phyloP scores from a whole-genome alignment of 1,139 yeast genomes.

The Geotrichum australiense region DNA sequence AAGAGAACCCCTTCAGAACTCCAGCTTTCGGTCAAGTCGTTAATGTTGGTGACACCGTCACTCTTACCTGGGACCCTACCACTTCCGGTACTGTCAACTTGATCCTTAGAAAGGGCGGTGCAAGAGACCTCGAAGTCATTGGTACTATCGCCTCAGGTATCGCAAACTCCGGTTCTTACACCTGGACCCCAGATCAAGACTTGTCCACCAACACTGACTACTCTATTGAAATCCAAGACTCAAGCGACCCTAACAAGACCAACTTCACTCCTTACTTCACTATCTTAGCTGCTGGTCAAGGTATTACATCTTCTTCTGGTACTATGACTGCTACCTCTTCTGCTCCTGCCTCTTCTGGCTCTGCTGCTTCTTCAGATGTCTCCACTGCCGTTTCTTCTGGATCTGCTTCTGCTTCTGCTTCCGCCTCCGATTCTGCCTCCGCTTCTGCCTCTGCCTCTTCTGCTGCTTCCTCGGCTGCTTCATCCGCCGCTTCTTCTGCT shows the following conservation, averaged over 20 bases:
- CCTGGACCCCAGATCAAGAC: constrained; percentile 28
- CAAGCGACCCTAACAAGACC: constrained; percentile 13
- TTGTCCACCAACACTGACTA: constrained; percentile 27
- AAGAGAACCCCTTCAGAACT: constrained; percentile 26
- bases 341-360: constrained; percentile 29
- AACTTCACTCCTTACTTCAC: constrained; percentile 33
- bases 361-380: constrained; percentile 18
- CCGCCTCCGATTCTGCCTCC: constrained; percentile 7
- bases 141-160: constrained; percentile 29
- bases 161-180: constrained; percentile 29
- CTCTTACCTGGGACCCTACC: constrained; percentile 30
- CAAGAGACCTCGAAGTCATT: constrained; percentile 24
- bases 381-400: constrained; percentile 19
- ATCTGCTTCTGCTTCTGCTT: constrained; percentile 11
- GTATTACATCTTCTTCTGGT: constrained; percentile 22
- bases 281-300: constrained; percentile 27
- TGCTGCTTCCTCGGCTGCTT: constrained; percentile 19
- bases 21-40: constrained; percentile 30
- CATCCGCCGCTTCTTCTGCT: constrained; percentile 18
- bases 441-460: constrained; percentile 20
- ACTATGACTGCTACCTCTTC: constrained; percentile 18
- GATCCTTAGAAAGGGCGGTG: constrained; percentile 29
- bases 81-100: constrained; percentile 29
- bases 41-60: constrained; percentile 25
- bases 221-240: constrained; percentile 32